Base-by-base conservation (phyloP, 208 protist species). In the Perkinsela sp. region DNA sequence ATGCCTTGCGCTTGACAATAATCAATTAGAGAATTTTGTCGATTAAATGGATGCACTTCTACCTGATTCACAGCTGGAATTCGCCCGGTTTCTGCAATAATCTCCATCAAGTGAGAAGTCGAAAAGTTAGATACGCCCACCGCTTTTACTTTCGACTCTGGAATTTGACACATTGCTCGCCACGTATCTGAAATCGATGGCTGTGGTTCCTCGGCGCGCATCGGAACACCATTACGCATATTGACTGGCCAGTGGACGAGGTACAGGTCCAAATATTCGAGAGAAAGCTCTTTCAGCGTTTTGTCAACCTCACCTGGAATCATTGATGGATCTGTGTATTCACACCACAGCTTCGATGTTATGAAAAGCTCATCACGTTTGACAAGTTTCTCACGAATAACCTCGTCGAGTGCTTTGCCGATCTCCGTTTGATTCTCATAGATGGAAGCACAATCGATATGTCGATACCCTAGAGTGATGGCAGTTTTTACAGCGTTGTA, bases 231-330 rank as follows among this genome's bases (percentile, higher is more conserved):
- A 28, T 82, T 65, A 65, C 76, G 76, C 65, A 76, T 73, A 1
- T 71, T 67, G 1, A 81, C 72, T 2, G 94, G 94, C 81, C 85
- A 96, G 72, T 97, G 94, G 32, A 96, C 91, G n/a, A 96, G 77
- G 75, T 93, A 96, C 13, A 94, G 79, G 71, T 97, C 94, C 28
- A 96, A 65, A 72, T 96, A 95, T 0, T 83, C 74, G 0, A 94
- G 29, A 0, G 72, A 67, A 13, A 96, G 78, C 32, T 81, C 76
- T 30, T 76, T 66, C 0, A 90, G 67, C 30, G 84, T 90, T 22
- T 71, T 31, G 30, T 88, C 71, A 65, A 78, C 83, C 32, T 79
- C 83, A 29, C 31, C 70, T 31, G 77, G 66, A 0, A 94, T 84
- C 40, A 70, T 74, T 40, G 71, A 80, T 79, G 68, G 73, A 78